These are phyloP conservation scores for Cyberlindnera veronae DNA, from an alignment of 805 yeast species.

Conservation along the genomic window DNA sequence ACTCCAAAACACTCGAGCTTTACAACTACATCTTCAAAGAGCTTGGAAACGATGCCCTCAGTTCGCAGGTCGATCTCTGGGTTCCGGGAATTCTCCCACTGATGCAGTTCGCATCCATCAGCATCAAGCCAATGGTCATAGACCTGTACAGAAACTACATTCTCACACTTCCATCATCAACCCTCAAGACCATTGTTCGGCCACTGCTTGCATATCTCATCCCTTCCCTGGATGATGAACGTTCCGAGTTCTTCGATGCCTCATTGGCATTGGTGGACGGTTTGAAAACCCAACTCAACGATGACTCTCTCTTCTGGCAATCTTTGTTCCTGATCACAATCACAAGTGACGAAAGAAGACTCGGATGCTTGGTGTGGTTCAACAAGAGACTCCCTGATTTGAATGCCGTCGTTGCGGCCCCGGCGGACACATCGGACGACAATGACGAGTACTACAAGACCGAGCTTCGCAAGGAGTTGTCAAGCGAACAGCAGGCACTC, in stretches of 20 bases:
- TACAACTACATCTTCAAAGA: slow-evolving; percentile 68
- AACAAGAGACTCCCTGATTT: slow-evolving; percentile 62
- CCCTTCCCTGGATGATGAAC: slow-evolving; percentile 91
- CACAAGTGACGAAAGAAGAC: slow-evolving; percentile 71
- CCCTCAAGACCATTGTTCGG: slow-evolving; percentile 53
- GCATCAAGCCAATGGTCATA: slow-evolving; percentile 76
- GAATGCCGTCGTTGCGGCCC: slow-evolving; percentile 30
- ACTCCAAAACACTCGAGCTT: slow-evolving; percentile 78
- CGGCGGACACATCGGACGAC: slow-evolving; percentile 12
- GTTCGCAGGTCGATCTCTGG: slow-evolving; percentile 68
- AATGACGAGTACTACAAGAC: slow-evolving; percentile 25
- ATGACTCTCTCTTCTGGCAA: slow-evolving; percentile 85
- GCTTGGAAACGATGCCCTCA: slow-evolving; percentile 52
- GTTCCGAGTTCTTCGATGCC: slow-evolving; percentile 73
- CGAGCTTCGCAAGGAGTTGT: slow-evolving; percentile 27
- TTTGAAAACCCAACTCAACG: slow-evolving; percentile 51
- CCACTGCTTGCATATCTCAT: slow-evolving; percentile 72
- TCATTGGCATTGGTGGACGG: slow-evolving; percentile 57
- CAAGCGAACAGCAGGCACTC: slow-evolving; percentile 55
- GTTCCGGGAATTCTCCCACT: slow-evolving; percentile 90
- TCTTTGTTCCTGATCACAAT: slow-evolving; percentile 71
- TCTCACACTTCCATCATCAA: slow-evolving; percentile 45
- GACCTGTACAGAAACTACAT: slow-evolving; percentile 56
- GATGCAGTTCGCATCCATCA: slow-evolving; percentile 83
- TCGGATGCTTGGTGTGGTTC: slow-evolving; percentile 83